Evolutionary conservation across 2,329 filamentous ascomycete species (phyloP), one percentile per base, ranked within the genome.

Genomic region (Alternaria gaisen): DNA sequence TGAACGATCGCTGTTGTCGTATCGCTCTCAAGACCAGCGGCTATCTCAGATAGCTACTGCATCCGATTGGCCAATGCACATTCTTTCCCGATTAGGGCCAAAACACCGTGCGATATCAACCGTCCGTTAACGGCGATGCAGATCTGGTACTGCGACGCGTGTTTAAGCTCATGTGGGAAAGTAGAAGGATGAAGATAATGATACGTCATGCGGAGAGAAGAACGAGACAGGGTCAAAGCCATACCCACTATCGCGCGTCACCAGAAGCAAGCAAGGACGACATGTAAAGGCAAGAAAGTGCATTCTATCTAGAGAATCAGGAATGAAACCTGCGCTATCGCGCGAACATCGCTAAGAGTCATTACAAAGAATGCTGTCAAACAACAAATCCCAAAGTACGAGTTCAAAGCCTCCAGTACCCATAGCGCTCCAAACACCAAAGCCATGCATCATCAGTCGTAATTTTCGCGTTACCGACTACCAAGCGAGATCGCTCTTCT

Each of bases 401-500:
- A 68, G 61, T 59, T 61, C 64, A 52, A 66, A 53, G 63, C 64
- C 64, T 61, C 53, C 56, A 65, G 51, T 58, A 59, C 61, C 48
- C 60, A 64, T 7, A n/a, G 24, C 38, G 34, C 60, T 46, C 56
- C 53, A 64, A 65, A 71, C 68, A 61, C 68, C 68, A 56, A 60
- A 32, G 7, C 59, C 52, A 58, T 60, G 42, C 55, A 58, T 67
- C 55, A 58, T 60, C 18, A 65, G 10, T 47, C 42, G 24, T 61
- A 54, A 51, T 38, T 28, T 5, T 55, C 16, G 38, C 18, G 20
- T 41, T 28, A 14, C 18, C 8, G 16, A 46, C 55, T 62, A 72
- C 70, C 70, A 72, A 52, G 69, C 69, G 46, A 72, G 46, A 26
- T 71, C 70, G 40, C 70, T 67, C 69, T 72, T 72, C 28, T 72